Conservation (phyloP, 768 basidiomycete genomes). For the Pulveroboletus sp. region DNA sequence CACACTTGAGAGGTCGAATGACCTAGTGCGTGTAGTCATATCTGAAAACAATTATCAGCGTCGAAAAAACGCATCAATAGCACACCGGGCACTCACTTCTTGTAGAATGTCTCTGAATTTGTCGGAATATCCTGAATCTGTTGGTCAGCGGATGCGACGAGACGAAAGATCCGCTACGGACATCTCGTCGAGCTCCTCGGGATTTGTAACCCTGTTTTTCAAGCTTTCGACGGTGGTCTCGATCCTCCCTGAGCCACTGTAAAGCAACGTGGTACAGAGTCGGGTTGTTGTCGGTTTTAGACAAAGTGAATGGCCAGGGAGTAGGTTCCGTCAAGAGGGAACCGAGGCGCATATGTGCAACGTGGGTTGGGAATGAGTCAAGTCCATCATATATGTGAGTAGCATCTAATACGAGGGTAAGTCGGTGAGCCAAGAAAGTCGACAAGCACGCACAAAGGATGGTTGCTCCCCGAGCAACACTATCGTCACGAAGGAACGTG, state of each 20-base stretch:
- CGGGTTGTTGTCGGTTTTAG: constrained; percentile 18
- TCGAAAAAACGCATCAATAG: not conserved
- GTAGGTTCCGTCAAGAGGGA: constrained; percentile 60
- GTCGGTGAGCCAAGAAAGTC: not conserved
- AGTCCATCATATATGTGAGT: constrained; percentile 98
- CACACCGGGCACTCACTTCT: constrained; percentile 48
- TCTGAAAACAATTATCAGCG: constrained; percentile 27
- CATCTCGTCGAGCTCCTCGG: constrained; percentile 57
- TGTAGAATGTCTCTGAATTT: constrained; percentile 83
- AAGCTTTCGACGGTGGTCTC: constrained; percentile 55
- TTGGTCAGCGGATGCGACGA: constrained; percentile 2
- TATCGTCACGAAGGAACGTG: constrained; percentile 79
- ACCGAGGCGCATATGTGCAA: constrained; percentile 89
- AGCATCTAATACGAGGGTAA: constrained; percentile 53
- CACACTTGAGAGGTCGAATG: constrained; percentile 14
- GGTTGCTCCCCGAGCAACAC: constrained; percentile 73
- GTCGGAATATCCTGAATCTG: constrained; percentile 49
- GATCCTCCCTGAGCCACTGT: constrained; percentile 84
- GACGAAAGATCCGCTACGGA: constrained; percentile 26
- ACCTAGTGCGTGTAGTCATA: constrained; percentile 46
- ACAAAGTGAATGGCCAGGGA: constrained; percentile 56
- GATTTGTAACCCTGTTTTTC: constrained; percentile 55
- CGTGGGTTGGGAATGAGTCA: constrained; percentile 85
- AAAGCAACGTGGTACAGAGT: constrained; percentile 71
- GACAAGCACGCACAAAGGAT: constrained; percentile 62